Conservation (phyloP, 371 early-diverging fungal species). For the Mucor mucedo region DNA sequence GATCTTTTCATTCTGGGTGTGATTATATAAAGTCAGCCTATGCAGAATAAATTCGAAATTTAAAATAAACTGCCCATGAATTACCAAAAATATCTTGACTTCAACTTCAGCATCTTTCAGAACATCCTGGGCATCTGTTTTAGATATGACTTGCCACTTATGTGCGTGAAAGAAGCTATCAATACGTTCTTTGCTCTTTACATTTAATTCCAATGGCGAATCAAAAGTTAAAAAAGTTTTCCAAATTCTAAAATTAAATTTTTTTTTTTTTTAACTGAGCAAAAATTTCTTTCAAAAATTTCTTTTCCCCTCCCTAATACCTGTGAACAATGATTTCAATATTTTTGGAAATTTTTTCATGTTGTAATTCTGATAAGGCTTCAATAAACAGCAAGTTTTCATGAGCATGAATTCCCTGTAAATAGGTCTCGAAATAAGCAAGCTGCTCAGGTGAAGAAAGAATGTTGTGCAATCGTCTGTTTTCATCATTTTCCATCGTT, state of each 20-base stretch:
- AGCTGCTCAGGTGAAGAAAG: constrained; percentile 32
- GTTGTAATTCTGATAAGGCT: constrained; percentile 33
- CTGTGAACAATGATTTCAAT: constrained; percentile 32
- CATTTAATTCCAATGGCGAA: constrained; percentile 34
- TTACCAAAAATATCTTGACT: constrained; percentile 31
- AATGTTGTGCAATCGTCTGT: constrained; percentile 27
- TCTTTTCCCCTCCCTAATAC: constrained; percentile 6
- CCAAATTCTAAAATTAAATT: constrained; percentile 31
- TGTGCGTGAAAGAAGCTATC: constrained; percentile 15
- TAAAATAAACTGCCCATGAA: too few relatives aligned
- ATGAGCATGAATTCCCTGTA: constrained; percentile 33
- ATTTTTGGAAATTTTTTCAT: constrained; percentile 16
- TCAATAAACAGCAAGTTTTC: constrained; percentile 43
- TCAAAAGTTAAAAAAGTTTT: constrained; percentile 33
- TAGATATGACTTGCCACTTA: constrained; percentile 27
- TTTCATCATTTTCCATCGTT: constrained; percentile 18
- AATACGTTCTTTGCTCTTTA: constrained; percentile 23
- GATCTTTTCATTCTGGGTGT: constrained; percentile 28
- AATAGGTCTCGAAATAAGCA: constrained; percentile 33
- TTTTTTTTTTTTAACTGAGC: neutral
- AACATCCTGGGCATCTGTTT: constrained; percentile 16
- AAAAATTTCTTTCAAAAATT: neutral
- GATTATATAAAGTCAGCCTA: neutral
- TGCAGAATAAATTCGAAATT: neutral
- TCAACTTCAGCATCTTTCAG: constrained; percentile 35